Percentiles rank a stretch among this genome's conserved stretches.
Evolutionary conservation across 1,284 basidiomycete genomes (phyloP).

Genomic region (Cutaneotrichosporon mucoides): DNA sequence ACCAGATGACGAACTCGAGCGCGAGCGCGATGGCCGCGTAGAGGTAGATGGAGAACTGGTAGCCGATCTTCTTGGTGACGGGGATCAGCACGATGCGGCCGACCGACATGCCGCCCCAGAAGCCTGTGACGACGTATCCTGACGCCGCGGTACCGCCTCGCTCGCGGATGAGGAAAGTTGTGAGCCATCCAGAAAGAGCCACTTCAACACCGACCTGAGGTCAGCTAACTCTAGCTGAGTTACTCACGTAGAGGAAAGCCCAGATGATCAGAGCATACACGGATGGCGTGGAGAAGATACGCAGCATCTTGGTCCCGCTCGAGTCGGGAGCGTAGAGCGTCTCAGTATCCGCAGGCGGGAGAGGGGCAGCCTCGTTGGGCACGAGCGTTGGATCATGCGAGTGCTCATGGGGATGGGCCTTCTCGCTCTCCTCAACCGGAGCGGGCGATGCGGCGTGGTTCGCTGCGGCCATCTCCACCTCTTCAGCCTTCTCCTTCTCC

Average conservation of each 20-base stretch:
- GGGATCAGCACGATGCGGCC: slow-evolving; percentile 24
- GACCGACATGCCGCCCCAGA: slow-evolving; percentile 26
- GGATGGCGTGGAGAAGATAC: slow-evolving; percentile 13
- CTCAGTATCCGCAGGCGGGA: neutral
- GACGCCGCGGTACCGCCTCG: slow-evolving; percentile 15
- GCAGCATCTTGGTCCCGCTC: slow-evolving; percentile 13
- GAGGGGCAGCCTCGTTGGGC: neutral
- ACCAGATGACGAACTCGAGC: slow-evolving; percentile 60
- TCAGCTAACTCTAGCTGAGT: neutral
- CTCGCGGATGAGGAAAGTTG: slow-evolving; percentile 20
- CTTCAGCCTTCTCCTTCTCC: neutral
- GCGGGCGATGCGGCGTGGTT: too few relatives aligned
- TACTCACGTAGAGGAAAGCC: slow-evolving; percentile 18
- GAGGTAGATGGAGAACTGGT: slow-evolving; percentile 21
- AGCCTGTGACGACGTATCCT: slow-evolving; percentile 23
- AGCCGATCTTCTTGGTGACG: slow-evolving; percentile 24
- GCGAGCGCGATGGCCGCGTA: slow-evolving; percentile 21
- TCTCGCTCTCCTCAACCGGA: too few relatives aligned
- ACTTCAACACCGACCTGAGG: slow-evolving; percentile 13
- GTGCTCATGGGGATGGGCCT: too few relatives aligned
- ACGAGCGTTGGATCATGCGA: too few relatives aligned
- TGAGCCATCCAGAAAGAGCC: slow-evolving; percentile 8
- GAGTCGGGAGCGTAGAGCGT: neutral
- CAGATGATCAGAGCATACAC: slow-evolving; percentile 11
- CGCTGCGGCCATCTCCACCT: neutral